Base-by-base conservation (phyloP, 805 yeast genomes). In the Pichia scutulata region DNA sequence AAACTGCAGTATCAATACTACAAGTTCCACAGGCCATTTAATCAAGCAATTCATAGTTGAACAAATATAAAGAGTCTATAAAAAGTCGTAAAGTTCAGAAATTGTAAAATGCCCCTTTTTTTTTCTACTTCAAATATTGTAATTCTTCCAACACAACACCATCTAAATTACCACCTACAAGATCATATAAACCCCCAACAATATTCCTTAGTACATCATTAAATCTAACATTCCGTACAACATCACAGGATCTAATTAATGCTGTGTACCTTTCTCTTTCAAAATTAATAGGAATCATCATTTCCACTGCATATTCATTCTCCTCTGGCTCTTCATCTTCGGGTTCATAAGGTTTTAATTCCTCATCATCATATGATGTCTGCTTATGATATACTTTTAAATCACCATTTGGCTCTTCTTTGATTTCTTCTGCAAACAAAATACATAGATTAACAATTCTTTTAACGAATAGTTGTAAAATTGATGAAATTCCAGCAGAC, bases 341-440 rank as follows among this genome's bases (percentile, higher is more conserved):
- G 19, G 58, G 52, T 19, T 54, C 58, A 16, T 58, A 58, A 19
- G 60, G 48, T 7, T 55, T 47, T 22, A 68, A 54, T 16, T 63
- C 62, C 43, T 67, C 70, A 44, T 68, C 72, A 40, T 70, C 72
- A 49, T 61, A 69, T 7, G 69, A 55, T 18, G 68, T 64, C 19
- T 74, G 70, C 16, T 69, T 64, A 56, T 78, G 82, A 55, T 79
- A 80, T 24, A 66, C 70, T 28, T 69, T 74, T 57, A 81, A 75
- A 56, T 82, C 86, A 4, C 88, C 89, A 30, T 64, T 61, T 3
- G 59, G 62, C 12, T 64, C 54, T 61, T 90, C 97, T 50, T 81
- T 77, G 14, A 85, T 73, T 60, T 89, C 96, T 58, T 90, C 97
- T 45, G 87, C 62, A 52, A 84, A 73, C 46, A 75, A 64, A 2